Percentiles rank a stretch among this genome's conserved stretches.
Evolutionary conservation across 2,329 filamentous ascomycete genomes (phyloP).

Genomic region (Aureobasidium sp.): DNA sequence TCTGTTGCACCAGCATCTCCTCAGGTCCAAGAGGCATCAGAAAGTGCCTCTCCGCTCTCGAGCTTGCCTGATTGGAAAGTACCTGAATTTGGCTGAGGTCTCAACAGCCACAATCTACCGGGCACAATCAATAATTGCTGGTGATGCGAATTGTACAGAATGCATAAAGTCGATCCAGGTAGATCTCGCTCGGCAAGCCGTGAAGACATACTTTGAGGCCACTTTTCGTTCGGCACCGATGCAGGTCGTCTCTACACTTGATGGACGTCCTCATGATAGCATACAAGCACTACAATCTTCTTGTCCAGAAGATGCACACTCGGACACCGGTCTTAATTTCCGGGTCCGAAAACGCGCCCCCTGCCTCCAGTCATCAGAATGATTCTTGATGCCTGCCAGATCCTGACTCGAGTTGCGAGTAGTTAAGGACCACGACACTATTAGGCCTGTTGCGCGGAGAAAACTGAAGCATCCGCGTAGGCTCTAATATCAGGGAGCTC

Average conservation of each 20-base stretch:
- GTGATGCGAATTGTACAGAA: no score
- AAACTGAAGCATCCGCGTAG: neutral
- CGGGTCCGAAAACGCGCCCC: neutral
- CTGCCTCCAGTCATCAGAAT: neutral
- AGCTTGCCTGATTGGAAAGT: conserved; percentile 3
- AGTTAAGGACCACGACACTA: neutral
- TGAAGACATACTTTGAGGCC: neutral
- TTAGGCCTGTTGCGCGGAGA: neutral
- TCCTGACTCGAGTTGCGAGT: neutral
- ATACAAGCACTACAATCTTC: neutral
- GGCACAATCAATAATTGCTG: neutral
- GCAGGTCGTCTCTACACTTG: no score
- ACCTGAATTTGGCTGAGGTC: conserved; percentile 7
- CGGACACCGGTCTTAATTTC: neutral
- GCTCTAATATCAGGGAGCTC: neutral
- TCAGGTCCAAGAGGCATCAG: neutral
- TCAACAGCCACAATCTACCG: neutral
- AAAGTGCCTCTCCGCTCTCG: neutral
- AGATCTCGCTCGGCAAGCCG: neutral
- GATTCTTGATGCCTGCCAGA: neutral
- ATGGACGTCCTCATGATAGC: neutral
- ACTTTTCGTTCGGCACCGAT: neutral
- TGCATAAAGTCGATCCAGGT: neutral
- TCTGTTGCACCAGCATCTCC: neutral
- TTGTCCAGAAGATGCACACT: neutral